Evolutionary conservation across 2,329 filamentous ascomycete species (phyloP).

Genomic region (Torrubiella hemipterigena): DNA sequence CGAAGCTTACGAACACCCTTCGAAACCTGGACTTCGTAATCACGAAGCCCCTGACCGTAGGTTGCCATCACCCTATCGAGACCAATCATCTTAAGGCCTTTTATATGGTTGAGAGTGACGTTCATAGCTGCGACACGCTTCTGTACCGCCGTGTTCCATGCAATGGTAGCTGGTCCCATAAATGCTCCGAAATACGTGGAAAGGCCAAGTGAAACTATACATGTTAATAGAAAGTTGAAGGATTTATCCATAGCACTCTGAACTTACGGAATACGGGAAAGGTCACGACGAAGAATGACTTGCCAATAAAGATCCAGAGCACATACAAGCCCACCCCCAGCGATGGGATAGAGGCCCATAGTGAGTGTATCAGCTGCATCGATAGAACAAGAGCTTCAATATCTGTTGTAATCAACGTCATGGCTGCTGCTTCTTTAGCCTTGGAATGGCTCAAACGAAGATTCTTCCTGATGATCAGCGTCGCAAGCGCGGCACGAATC

Average conservation of each 20-base stretch:
- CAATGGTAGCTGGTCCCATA: conserved; percentile 1
- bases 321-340: conserved; percentile 4
- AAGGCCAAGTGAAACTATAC: background rate
- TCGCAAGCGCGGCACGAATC: conserved; percentile 4
- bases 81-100: conserved; percentile 23
- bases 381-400: conserved; percentile 4
- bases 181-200: conserved; percentile 4
- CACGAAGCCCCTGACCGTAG: conserved; percentile 7
- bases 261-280: background rate
- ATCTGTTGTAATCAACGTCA: conserved; percentile 5
- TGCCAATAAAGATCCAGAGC: background rate
- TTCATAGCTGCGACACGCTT: conserved; percentile 4
- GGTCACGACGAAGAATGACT: background rate
- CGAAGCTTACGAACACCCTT: conserved; percentile 1
- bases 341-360: conserved; percentile 4
- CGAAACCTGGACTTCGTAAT: conserved; percentile 8
- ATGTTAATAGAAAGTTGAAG: conserved; percentile 1
- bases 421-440: conserved; percentile 4
- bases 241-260: background rate
- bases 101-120: conserved; percentile 18
- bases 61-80: conserved; percentile 9
- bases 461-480: conserved; percentile 4
- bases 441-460: conserved; percentile 4
- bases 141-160: conserved; percentile 5
- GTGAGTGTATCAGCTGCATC: conserved; percentile 3